Evolutionary conservation across 2,329 filamentous ascomycete genomes (phyloP).

Genomic region (Dryadomyces quercivorus): DNA sequence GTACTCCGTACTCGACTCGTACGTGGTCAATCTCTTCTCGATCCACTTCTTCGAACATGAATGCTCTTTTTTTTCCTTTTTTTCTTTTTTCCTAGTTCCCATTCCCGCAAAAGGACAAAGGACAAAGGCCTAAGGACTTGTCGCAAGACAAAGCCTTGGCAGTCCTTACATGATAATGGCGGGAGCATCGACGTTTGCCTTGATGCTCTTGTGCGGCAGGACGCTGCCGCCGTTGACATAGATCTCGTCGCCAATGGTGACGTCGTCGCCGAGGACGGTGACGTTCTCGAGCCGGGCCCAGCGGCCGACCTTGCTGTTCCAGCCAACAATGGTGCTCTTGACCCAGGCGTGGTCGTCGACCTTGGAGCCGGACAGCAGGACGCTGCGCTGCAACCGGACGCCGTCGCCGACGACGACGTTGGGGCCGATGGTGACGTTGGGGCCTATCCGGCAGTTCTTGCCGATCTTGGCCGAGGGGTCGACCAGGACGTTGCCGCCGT

Average conservation of each 20-base stretch:
- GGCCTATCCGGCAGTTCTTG: slow-evolving; percentile 95
- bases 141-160: neutral
- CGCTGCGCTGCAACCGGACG: slow-evolving; percentile 85
- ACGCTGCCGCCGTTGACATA: slow-evolving; percentile 97
- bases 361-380: slow-evolving; percentile 78
- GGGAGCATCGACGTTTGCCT: slow-evolving; percentile 82
- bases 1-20: too few species aligned
- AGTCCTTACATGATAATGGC: slow-evolving; percentile 49
- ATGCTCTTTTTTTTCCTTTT: too few species aligned
- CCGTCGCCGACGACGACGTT: slow-evolving; percentile 88
- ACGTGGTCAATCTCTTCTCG: too few species aligned
- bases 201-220: slow-evolving; percentile 97
- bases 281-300: slow-evolving; percentile 98
- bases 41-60: too few species aligned
- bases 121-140: neutral
- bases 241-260: slow-evolving; percentile 94
- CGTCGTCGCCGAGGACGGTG: slow-evolving; percentile 93
- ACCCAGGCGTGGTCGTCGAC: slow-evolving; percentile 99
- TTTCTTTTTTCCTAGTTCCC: too few species aligned
- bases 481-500: slow-evolving; percentile 92
- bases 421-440: slow-evolving; percentile 92
- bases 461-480: slow-evolving; percentile 92
- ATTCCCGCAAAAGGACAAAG: neutral
- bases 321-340: slow-evolving; percentile 96
- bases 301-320: slow-evolving; percentile 91